phyloP scores from a whole-genome alignment of 768 basidiomycete genomes.

The Galerina marginata region DNA sequence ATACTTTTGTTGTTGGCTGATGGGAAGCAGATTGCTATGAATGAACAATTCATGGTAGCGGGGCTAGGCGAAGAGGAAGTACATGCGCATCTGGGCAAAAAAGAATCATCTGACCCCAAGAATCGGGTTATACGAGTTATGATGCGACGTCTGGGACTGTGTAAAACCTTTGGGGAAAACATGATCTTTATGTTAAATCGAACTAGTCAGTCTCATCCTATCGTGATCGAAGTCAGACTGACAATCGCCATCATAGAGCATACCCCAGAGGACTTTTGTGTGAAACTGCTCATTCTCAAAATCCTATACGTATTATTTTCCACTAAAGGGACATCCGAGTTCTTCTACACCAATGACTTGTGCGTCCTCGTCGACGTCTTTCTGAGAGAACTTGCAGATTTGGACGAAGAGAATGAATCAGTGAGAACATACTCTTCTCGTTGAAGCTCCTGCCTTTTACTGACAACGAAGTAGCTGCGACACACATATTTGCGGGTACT shows the following conservation, averaged over 20 bases:
- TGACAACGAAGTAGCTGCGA: slow-evolving; percentile 60
- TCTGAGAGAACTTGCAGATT: slow-evolving; percentile 87
- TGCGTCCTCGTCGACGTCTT: slow-evolving; percentile 97
- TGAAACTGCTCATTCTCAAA: slow-evolving; percentile 94
- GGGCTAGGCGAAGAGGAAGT: slow-evolving; percentile 48
- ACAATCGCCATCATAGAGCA: slow-evolving; percentile 54
- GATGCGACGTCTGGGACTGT: slow-evolving; percentile 82
- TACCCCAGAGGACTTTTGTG: slow-evolving; percentile 89
- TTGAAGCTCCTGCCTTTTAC: not conserved
- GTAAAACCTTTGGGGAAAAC: slow-evolving; percentile 96
- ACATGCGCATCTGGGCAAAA: slow-evolving; percentile 21
- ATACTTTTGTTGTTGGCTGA: not conserved
- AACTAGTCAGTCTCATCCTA: slow-evolving; percentile 65
- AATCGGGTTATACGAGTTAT: slow-evolving; percentile 88
- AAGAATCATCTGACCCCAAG: slow-evolving; percentile 44
- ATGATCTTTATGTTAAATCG: slow-evolving; percentile 99
- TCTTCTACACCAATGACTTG: slow-evolving; percentile 98
- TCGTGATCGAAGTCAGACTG: not conserved
- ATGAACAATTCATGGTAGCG: slow-evolving; percentile 99
- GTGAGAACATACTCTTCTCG: slow-evolving; percentile 50
- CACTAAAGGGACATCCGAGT: slow-evolving; percentile 90
- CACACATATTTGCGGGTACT: slow-evolving; percentile 97
- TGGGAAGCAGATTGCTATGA: slow-evolving; percentile 75
- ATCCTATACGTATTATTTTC: slow-evolving; percentile 95
- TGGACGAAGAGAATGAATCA: slow-evolving; percentile 94